Evolutionary conservation across 306 rosid genomes (phyloP).

Genomic region (Vigna mungo): DNA sequence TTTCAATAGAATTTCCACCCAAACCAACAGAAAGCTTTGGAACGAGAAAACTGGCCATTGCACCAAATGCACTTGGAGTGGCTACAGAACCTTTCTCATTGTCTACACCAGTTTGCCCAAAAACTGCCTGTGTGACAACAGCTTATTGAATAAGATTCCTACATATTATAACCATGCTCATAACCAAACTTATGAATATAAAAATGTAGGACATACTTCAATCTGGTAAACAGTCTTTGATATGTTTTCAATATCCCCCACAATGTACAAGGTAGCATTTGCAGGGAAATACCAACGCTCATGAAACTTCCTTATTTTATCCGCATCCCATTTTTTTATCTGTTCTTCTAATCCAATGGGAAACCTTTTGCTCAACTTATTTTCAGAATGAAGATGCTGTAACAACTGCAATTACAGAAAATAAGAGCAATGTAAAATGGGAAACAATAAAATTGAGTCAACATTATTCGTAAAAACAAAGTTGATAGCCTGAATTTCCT

Average conservation of each 20-base stretch:
- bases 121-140: conserved; percentile 74
- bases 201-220: conserved; percentile 66
- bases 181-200: conserved; percentile 27
- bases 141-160: conserved; percentile 41
- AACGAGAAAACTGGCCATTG: conserved; percentile 97
- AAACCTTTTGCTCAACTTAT: conserved; percentile 98
- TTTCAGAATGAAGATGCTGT: conserved; percentile 98
- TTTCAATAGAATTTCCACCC: conserved; percentile 78
- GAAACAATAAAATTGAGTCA: conserved; percentile 15
- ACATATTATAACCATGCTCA: conserved; percentile 34
- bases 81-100: conserved; percentile 72
- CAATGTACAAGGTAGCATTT: conserved; percentile 95
- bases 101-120: conserved; percentile 78
- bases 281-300: conserved; percentile 99
- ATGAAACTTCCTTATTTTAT: conserved; percentile 95
- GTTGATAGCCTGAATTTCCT: conserved; percentile 39
- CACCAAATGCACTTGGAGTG: conserved; percentile 89
- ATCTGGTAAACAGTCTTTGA: conserved; percentile 80
- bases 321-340: conserved; percentile 97
- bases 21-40: conserved; percentile 92
- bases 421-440: conserved; percentile 21
- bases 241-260: conserved; percentile 92
- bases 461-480: conserved; percentile 39
- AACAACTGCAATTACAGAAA: conserved; percentile 70
- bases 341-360: conserved; percentile 99